Evolutionary conservation across 768 basidiomycete genomes (phyloP).

Genomic region (Tephrocybe sp.): DNA sequence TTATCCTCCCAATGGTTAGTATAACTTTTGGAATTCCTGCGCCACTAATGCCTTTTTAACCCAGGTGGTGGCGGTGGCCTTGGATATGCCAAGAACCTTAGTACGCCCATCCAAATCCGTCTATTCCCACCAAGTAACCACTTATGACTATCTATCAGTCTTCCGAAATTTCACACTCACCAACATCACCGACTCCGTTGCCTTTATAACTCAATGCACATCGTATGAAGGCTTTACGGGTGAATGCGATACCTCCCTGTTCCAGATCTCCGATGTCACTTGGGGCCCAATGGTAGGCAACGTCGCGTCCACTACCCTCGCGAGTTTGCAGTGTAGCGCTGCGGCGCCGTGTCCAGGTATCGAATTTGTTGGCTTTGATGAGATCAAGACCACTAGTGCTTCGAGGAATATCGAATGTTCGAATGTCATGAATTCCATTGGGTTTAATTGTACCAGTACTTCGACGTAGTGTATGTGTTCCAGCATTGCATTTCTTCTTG

Average conservation of each 20-base stretch:
- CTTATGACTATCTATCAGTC: conserved; percentile 13
- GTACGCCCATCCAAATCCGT: conserved; percentile 6
- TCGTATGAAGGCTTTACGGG: conserved; percentile 30
- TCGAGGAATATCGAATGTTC: conserved; percentile 18
- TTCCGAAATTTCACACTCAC: conserved; percentile 24
- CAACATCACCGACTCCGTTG: conserved; percentile 18
- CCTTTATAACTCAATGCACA: conserved; percentile 28
- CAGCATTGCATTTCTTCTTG: not conserved
- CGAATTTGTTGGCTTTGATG: conserved; percentile 19
- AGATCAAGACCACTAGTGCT: conserved; percentile 13
- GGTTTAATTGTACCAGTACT: conserved; percentile 21
- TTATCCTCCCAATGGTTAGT: conserved; percentile 30
- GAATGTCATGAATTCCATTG: conserved; percentile 20
- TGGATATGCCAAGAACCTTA: conserved; percentile 27
- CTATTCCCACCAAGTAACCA: not conserved
- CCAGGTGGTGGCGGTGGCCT: conserved; percentile 30
- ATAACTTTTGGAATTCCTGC: not conserved
- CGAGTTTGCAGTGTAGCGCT: conserved; percentile 30
- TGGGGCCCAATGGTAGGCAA: conserved; percentile 27
- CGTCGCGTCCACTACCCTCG: conserved; percentile 19
- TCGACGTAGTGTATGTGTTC: not conserved
- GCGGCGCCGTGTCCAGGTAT: conserved; percentile 26
- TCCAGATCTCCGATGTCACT: conserved; percentile 30
- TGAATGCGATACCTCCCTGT: conserved; percentile 30
- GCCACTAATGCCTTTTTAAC: not conserved